Percentiles rank a stretch among this genome's conserved stretches.
Evolutionary conservation across 2,329 filamentous ascomycete genomes (phyloP).

Genomic region (Phoma herbarum): DNA sequence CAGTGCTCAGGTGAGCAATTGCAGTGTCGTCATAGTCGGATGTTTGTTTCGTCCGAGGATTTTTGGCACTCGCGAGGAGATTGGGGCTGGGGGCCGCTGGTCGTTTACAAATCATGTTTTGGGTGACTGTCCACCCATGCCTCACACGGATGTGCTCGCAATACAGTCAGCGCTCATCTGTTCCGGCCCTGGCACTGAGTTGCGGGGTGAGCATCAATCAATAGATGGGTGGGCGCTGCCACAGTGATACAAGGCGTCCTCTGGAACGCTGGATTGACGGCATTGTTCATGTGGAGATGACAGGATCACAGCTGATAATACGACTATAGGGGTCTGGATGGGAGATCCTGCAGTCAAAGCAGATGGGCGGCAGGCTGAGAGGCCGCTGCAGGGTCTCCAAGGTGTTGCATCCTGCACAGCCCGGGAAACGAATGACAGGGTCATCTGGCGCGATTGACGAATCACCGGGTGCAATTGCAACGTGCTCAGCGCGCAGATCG

Average conservation of each 20-base stretch:
- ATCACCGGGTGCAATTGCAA: constrained; percentile 42
- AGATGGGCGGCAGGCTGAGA: constrained; percentile 34
- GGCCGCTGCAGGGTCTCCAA: constrained; percentile 47
- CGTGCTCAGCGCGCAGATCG: constrained; percentile 43
- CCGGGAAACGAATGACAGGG: constrained; percentile 34
- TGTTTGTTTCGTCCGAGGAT: constrained; percentile 21
- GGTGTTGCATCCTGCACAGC: constrained; percentile 29
- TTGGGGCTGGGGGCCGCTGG: constrained; percentile 6
- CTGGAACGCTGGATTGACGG: constrained; percentile 31
- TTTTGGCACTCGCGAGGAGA: constrained; percentile 2
- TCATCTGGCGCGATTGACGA: constrained; percentile 47
- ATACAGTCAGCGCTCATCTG: constrained; percentile 19
- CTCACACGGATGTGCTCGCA: constrained; percentile 18
- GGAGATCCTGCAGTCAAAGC: constrained; percentile 33
- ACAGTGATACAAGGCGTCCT: constrained; percentile 27
- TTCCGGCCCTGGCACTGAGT: constrained; percentile 12
- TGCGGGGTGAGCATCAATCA: constrained; percentile 26
- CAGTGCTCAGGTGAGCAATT: constrained; percentile 17
- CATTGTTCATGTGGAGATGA: constrained; percentile 28
- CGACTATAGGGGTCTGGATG: constrained; percentile 38
- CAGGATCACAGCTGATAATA: constrained; percentile 37
- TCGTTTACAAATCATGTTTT: constrained; percentile 17
- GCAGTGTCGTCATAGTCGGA: constrained; percentile 26
- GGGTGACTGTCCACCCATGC: constrained; percentile 5
- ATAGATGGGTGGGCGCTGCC: constrained; percentile 13